Conservation (phyloP, 306 rosid genomes). For the Leucaena leucocephala region DNA sequence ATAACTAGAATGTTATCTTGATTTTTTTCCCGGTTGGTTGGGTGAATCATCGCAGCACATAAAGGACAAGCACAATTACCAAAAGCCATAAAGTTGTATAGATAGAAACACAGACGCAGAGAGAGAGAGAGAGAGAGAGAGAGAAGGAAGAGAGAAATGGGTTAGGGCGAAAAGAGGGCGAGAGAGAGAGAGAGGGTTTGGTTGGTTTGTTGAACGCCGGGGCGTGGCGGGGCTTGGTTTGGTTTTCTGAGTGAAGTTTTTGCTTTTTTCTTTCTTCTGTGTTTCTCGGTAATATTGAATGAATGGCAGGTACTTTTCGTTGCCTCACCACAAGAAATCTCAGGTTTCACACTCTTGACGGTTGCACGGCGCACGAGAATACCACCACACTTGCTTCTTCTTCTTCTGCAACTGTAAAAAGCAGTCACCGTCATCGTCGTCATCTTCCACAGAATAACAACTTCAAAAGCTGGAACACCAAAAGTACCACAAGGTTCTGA, state of each 20-base stretch:
- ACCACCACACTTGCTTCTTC: no score
- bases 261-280: neutral
- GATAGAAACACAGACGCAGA: neutral
- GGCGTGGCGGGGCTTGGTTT: neutral
- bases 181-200: neutral
- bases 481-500: slow-evolving; percentile 51
- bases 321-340: slow-evolving; percentile 34
- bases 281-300: slow-evolving; percentile 54
- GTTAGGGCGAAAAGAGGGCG: no score
- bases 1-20: neutral
- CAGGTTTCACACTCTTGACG: slow-evolving; percentile 49
- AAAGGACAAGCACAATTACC: slow-evolving; percentile 37
- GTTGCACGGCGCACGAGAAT: slow-evolving; percentile 41
- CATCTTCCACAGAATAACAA: no score
- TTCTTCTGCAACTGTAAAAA: slow-evolving; percentile 17
- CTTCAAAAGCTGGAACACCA: slow-evolving; percentile 69
- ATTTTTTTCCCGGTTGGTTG: slow-evolving; percentile 18
- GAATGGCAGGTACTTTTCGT: slow-evolving; percentile 72
- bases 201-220: slow-evolving; percentile 8
- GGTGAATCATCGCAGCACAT: slow-evolving; percentile 22
- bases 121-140: slow-evolving; percentile 8
- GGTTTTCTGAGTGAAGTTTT: neutral
- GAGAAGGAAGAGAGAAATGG: slow-evolving; percentile 53
- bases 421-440: neutral
- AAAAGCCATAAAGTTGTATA: slow-evolving; percentile 43